These are phyloP conservation scores for Penicillium sp. DNA, from an alignment of 2,329 filamentous ascomycete genomes.

Conservation along the genomic window DNA sequence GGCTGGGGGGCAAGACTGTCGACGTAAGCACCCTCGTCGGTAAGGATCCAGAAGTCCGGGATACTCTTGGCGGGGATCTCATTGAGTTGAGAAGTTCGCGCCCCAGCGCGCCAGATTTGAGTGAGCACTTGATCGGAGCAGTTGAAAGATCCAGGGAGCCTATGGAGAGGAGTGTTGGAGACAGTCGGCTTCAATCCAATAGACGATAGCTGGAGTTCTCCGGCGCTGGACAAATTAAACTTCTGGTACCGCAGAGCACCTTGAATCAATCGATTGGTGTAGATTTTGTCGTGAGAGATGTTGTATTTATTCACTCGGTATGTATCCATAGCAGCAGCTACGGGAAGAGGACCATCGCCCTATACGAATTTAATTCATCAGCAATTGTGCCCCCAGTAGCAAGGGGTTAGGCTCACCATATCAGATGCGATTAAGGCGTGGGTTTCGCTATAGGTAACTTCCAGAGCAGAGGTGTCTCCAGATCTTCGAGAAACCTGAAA, in stretches of 20 bases:
- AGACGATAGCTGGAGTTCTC: constrained; percentile 29
- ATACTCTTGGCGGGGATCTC: constrained; percentile 13
- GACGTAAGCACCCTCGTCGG: constrained; percentile 16
- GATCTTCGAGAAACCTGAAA: constrained; percentile 6
- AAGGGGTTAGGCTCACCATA: constrained; percentile 10
- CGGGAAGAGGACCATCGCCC: constrained; percentile 34
- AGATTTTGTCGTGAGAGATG: constrained; percentile 26
- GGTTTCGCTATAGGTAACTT: constrained; percentile 20
- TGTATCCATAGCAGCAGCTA: constrained; percentile 44
- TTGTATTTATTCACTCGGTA: constrained; percentile 43
- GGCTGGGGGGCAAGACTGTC: constrained; percentile 18
- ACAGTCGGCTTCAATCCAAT: constrained; percentile 31
- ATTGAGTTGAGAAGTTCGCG: constrained; percentile 16
- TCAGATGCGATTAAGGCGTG: constrained; percentile 7
- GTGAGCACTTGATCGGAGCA: constrained; percentile 17
- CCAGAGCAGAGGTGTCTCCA: constrained; percentile 15
- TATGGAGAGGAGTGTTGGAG: neutral
- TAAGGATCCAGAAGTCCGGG: constrained; percentile 19
- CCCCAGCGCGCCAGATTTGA: constrained; percentile 16
- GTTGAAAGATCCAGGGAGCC: constrained; percentile 16
- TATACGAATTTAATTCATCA: neutral
- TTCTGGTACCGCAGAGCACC: constrained; percentile 45
- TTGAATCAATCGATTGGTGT: constrained; percentile 42
- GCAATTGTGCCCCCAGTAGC: neutral
- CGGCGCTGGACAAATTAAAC: constrained; percentile 38